Percentiles rank a stretch among this genome's conserved stretches.
Conservation (phyloP, 2,329 filamentous ascomycete species). For the Xylaria arbuscula region DNA sequence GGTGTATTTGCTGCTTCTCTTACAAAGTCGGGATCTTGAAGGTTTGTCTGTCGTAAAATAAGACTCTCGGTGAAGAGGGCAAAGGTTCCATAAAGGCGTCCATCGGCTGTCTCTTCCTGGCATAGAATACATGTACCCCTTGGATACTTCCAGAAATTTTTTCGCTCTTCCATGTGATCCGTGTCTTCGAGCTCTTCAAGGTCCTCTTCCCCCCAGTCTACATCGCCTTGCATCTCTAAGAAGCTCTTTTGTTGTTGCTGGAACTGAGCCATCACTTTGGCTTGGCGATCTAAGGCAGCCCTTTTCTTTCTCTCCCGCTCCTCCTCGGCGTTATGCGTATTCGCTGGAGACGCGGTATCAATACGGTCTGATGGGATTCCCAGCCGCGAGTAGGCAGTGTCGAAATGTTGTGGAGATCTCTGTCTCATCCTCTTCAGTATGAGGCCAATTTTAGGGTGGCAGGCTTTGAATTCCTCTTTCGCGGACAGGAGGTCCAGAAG, state of each 20-base stretch:
- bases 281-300: conserved; percentile 88
- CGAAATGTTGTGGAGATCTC: conserved; percentile 79
- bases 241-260: conserved; percentile 98
- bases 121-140: conserved; percentile 94
- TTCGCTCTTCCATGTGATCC: conserved; percentile 70
- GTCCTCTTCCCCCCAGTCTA: conserved; percentile 91
- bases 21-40: conserved; percentile 84
- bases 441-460: conserved; percentile 84
- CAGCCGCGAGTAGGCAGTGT: conserved; percentile 70
- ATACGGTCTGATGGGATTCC: conserved; percentile 80
- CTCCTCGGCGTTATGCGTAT: conserved; percentile 71
- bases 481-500: conserved; percentile 70
- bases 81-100: conserved; percentile 90
- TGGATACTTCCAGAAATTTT: conserved; percentile 89
- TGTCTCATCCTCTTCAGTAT: conserved; percentile 88
- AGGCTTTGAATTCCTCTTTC: conserved; percentile 82
- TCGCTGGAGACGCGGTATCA: conserved; percentile 84
- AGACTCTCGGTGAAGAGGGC: conserved; percentile 87
- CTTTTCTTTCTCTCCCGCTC: conserved; percentile 88
- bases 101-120: conserved; percentile 94
- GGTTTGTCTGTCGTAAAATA: conserved; percentile 86
- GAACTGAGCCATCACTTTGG: conserved; percentile 96
- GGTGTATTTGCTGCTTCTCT: conserved; percentile 84
- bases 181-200: conserved; percentile 74
- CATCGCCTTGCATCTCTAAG: conserved; percentile 84